A percentile compares a stretch with the other conserved stretches of the same genome.
Conservation (phyloP, 2,329 filamentous ascomycete species). For the Penicillium sp. region DNA sequence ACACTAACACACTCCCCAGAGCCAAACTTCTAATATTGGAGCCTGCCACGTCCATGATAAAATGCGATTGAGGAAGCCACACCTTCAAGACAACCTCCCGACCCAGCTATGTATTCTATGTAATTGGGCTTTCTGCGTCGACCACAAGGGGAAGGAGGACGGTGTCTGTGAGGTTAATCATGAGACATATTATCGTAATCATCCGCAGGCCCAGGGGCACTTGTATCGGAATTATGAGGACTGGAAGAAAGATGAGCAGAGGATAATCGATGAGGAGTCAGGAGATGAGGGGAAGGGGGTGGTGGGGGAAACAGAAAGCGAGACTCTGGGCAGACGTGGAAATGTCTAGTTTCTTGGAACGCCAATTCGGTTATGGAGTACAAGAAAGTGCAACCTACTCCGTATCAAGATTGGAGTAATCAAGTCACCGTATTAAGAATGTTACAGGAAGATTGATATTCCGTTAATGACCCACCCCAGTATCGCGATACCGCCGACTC, state of each 20-base stretch:
- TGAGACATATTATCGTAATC: constrained; percentile 8
- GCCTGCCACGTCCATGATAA: constrained; percentile 8
- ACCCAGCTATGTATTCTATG: constrained; percentile 10
- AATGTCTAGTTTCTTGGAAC: no score
- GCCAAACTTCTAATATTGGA: neutral
- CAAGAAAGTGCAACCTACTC: no score
- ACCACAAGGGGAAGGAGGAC: constrained; percentile 7
- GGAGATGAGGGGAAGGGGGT: constrained; percentile 6
- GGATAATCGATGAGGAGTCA: constrained; percentile 6
- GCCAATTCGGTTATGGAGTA: no score
- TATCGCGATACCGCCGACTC: no score
- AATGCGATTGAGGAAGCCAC: constrained; percentile 7
- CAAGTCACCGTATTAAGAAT: no score
- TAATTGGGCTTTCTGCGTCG: constrained; percentile 8
- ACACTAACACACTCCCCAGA: constrained; percentile 1
- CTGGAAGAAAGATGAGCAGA: constrained; percentile 6
- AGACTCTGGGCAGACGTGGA: neutral
- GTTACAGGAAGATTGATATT: no score
- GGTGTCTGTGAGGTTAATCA: constrained; percentile 10
- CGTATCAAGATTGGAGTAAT: no score
- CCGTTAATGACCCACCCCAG: no score
- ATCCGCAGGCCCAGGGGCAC: constrained; percentile 1
- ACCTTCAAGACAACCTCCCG: constrained; percentile 9
- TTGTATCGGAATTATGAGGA: constrained; percentile 8
- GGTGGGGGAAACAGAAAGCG: neutral